These are phyloP conservation scores for Salisapilia sapeloensis DNA, from an alignment of 352 stramenopile species.

Conservation along the genomic window DNA sequence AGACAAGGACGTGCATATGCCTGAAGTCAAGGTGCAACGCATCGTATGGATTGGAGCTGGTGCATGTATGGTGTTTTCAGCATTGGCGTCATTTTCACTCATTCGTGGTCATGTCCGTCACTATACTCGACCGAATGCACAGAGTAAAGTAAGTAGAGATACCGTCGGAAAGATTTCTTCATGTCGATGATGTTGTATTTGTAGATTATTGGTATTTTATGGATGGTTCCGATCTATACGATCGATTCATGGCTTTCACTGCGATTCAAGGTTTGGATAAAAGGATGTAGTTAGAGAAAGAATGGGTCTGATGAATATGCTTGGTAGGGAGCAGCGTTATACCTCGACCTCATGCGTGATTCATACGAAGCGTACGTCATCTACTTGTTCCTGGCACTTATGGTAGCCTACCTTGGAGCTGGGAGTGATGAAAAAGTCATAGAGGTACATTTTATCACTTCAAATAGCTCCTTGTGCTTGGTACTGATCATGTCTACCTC, in stretches of 20 bases:
- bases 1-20: slow-evolving; percentile 4
- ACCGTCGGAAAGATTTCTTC: slow-evolving; percentile 42
- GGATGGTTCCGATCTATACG: slow-evolving; percentile 97
- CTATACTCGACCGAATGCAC: slow-evolving; percentile 86
- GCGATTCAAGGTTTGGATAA: slow-evolving; percentile 76
- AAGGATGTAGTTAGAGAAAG: neutral
- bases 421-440: slow-evolving; percentile 81
- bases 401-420: slow-evolving; percentile 90
- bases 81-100: slow-evolving; percentile 80
- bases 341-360: slow-evolving; percentile 90
- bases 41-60: slow-evolving; percentile 78
- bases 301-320: neutral
- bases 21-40: slow-evolving; percentile 45
- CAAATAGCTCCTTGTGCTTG: slow-evolving; percentile 10
- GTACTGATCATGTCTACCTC: slow-evolving; percentile 4
- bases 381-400: slow-evolving; percentile 93
- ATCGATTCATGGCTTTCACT: slow-evolving; percentile 95
- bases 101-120: slow-evolving; percentile 85
- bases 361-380: slow-evolving; percentile 98
- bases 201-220: slow-evolving; percentile 94
- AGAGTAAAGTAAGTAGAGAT: slow-evolving; percentile 77
- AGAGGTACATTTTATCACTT: slow-evolving; percentile 11
- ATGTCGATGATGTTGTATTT: slow-evolving; percentile 19
- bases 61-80: slow-evolving; percentile 78
- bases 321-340: slow-evolving; percentile 51